These are phyloP conservation scores for Mycena sanguinolenta DNA, from an alignment of 768 basidiomycete genomes.

Conservation along the genomic window DNA sequence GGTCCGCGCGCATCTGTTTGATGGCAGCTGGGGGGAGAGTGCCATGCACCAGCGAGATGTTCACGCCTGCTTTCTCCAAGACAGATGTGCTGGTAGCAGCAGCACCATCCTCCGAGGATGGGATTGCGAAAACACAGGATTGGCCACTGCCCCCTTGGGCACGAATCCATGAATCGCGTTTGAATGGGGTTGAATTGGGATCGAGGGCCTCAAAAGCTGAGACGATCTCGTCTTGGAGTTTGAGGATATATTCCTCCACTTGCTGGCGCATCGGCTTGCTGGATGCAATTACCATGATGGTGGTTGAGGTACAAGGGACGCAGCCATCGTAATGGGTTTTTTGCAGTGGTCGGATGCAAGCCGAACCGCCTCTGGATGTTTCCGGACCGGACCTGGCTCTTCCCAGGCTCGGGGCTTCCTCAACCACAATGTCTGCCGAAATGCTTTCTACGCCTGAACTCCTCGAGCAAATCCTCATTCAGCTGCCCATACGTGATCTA, in stretches of 20 bases:
- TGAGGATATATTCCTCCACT: constrained; percentile 81
- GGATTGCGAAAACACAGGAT: constrained; percentile 84
- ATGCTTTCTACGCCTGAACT: no score
- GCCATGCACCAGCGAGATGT: constrained; percentile 93
- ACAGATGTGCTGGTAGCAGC: constrained; percentile 55
- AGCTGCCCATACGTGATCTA: no score
- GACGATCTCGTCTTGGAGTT: constrained; percentile 87
- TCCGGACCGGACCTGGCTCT: not conserved
- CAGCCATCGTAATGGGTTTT: not conserved
- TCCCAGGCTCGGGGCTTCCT: not conserved
- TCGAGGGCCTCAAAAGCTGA: constrained; percentile 83
- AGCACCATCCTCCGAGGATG: constrained; percentile 50
- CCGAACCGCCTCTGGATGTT: not conserved
- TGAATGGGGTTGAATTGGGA: constrained; percentile 76
- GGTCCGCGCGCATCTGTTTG: constrained; percentile 95
- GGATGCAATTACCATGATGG: constrained; percentile 32
- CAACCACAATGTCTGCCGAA: no score
- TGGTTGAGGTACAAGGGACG: constrained; percentile 9
- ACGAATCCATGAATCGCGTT: constrained; percentile 85
- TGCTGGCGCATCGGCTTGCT: constrained; percentile 76
- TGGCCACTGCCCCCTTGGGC: constrained; percentile 80
- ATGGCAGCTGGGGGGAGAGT: constrained; percentile 89
- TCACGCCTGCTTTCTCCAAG: constrained; percentile 97
- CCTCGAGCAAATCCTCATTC: no score
- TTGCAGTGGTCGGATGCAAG: not conserved